phyloP scores from a whole-genome alignment of 257 asterid genomes.

The Mitragyna speciosa region DNA sequence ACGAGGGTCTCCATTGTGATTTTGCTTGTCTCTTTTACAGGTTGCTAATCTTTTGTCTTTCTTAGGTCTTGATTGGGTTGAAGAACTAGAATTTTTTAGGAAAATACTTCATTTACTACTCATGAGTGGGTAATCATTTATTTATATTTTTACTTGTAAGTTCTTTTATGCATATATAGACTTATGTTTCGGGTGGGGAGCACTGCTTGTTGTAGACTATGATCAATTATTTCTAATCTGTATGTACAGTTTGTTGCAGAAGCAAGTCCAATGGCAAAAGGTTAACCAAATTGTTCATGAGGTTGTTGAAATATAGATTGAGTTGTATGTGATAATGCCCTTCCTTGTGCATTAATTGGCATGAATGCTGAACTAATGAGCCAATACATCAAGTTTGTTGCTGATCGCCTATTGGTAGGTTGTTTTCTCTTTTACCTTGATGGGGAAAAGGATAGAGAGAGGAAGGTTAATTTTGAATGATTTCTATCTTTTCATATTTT shows the following conservation, averaged over 20 bases:
- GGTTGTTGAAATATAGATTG: slow-evolving; percentile 79
- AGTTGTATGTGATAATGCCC: slow-evolving; percentile 75
- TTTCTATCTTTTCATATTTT: neutral
- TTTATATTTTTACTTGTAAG: neutral
- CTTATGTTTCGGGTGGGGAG: neutral
- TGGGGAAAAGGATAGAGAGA: neutral
- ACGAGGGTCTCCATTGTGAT: slow-evolving; percentile 88
- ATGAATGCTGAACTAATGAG: slow-evolving; percentile 69
- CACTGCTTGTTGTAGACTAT: neutral
- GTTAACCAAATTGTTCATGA: slow-evolving; percentile 70
- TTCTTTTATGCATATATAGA: neutral
- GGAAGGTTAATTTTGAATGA: neutral
- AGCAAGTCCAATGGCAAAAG: slow-evolving; percentile 48
- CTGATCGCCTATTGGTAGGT: slow-evolving; percentile 67
- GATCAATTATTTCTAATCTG: neutral
- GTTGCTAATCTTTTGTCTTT: slow-evolving; percentile 24
- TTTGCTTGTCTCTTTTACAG: slow-evolving; percentile 79
- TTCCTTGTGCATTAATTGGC: slow-evolving; percentile 81
- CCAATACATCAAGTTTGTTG: slow-evolving; percentile 70
- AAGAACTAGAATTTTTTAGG: neutral
- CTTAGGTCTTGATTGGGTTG: neutral
- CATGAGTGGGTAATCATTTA: neutral
- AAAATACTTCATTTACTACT: neutral
- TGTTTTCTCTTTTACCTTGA: slow-evolving; percentile 8
- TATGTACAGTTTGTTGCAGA: slow-evolving; percentile 50